phyloP scores from a whole-genome alignment of 2,329 filamentous ascomycete genomes.

The Fusarium neocosmosporiellum region DNA sequence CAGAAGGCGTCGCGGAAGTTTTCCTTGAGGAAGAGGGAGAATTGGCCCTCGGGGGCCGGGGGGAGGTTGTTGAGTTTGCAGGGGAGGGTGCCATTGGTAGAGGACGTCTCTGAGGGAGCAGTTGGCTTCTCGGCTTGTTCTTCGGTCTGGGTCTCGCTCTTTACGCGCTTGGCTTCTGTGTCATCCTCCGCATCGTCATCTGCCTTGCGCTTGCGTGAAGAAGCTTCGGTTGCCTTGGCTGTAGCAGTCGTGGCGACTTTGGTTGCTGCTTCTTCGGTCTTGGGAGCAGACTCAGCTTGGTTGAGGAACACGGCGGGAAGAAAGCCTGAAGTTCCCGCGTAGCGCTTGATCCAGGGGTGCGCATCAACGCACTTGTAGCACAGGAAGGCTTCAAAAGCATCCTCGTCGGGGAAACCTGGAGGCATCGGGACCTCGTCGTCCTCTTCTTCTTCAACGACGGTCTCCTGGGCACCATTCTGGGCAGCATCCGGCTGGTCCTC shows the following conservation, averaged over 20 bases:
- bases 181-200: conserved; percentile 60
- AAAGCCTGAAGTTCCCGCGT: conserved; percentile 84
- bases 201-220: conserved; percentile 74
- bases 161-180: conserved; percentile 62
- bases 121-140: background rate
- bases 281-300: conserved; percentile 13
- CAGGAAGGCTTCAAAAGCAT: conserved; percentile 88
- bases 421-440: conserved; percentile 77
- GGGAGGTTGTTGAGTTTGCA: conserved; percentile 75
- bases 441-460: conserved; percentile 53
- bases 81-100: conserved; percentile 26
- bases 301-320: conserved; percentile 74
- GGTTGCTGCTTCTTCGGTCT: background rate
- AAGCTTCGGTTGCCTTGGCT: background rate
- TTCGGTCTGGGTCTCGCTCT: conserved; percentile 51
- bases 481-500: conserved; percentile 47
- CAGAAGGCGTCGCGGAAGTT: conserved; percentile 87
- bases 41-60: conserved; percentile 62
- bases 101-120: conserved; percentile 18
- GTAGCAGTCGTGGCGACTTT: conserved; percentile 1
- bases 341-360: conserved; percentile 91
- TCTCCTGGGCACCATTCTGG: conserved; percentile 30
- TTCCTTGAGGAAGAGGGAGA: conserved; percentile 86
- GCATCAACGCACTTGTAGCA: conserved; percentile 94
- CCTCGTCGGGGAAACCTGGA: conserved; percentile 87